phyloP scores from a whole-genome alignment of 371 early-diverging fungal species.

The Mucor ambiguus region DNA sequence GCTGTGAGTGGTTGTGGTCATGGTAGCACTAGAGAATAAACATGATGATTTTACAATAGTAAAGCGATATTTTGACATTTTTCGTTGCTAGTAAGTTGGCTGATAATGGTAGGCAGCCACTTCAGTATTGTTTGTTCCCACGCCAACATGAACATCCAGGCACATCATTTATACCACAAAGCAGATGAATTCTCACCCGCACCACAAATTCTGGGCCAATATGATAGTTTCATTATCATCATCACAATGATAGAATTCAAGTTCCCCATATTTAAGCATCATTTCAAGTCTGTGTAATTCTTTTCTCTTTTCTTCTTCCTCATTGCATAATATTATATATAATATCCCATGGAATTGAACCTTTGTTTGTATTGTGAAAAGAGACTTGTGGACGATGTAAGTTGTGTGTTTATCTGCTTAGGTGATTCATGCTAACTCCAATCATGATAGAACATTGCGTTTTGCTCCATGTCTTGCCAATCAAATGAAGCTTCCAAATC shows the following conservation, averaged over 20 bases:
- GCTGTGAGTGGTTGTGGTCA: background rate
- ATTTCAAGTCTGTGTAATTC: background rate
- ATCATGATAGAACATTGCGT: slow-evolving; percentile 21
- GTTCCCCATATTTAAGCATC: background rate
- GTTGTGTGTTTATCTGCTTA: background rate
- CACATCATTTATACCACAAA: background rate
- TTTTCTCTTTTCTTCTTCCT: background rate
- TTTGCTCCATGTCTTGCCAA: slow-evolving; percentile 31
- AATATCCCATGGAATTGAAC: slow-evolving; percentile 28
- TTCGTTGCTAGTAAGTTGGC: background rate
- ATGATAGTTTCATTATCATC: background rate
- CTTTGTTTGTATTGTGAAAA: slow-evolving; percentile 35
- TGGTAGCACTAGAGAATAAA: background rate
- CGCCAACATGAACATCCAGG: slow-evolving; percentile 3
- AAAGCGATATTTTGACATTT: background rate
- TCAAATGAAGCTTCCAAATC: slow-evolving; percentile 30
- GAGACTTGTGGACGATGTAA: slow-evolving; percentile 30
- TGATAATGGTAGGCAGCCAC: background rate
- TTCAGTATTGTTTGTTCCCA: background rate
- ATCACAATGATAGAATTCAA: background rate
- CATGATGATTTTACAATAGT: background rate
- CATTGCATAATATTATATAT: background rate
- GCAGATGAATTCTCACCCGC: slow-evolving; percentile 8
- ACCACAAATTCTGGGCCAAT: background rate
- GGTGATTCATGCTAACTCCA: background rate